Evolutionary conservation across 2,329 filamentous ascomycete genomes (phyloP), one percentile per base, ranked within the genome.

Genomic region (Neopestalotiopsis sp.): DNA sequence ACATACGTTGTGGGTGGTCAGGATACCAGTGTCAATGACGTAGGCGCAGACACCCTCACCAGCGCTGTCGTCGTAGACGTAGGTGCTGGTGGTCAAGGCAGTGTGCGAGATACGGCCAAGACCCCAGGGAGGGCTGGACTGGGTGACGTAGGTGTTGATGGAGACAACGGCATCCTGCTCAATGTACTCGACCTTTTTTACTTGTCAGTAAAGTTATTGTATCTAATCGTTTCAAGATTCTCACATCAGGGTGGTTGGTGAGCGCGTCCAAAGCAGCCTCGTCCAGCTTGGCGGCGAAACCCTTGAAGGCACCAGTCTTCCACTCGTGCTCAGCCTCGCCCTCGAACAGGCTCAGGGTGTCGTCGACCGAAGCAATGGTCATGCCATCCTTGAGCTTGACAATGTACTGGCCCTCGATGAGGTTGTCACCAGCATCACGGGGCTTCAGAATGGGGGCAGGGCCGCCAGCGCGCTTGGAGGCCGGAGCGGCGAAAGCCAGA

Each of bases 1-100:
- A 68, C 72, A 34, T 68, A 77, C 74, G 9, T 71, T 66, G 75
- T 86, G 84, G 45, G 73, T 63, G 20, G 77, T 80, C 69, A 78
- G 78, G 69, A 86, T 83, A 70, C 84, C 84, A 2, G 84, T 86
- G 76, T 87, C 84, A 69, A 87, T 81, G 65, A 87, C 73, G 71
- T 84, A 85, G 57, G 79, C 74, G 69, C 78, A 83, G 9, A 71
- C 74, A 14, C 72, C 74, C 13, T 69, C 64, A 30, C 77, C 77
- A 14, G 71, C 72, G 24, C 66, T 71, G 42, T 65, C 57, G 65
- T 76, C 74, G 69, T 77, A 79, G 45, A 70, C 68, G 68, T 78
- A 79, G 66, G 70, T 69, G 57, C 67, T 67, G 17, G 28, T 65
- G 32, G n/a, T 45, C 17, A 62, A 34, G 20, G 28, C 40, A 58